Conservation (phyloP, 1,284 basidiomycete genomes). For the Somion occarium region DNA sequence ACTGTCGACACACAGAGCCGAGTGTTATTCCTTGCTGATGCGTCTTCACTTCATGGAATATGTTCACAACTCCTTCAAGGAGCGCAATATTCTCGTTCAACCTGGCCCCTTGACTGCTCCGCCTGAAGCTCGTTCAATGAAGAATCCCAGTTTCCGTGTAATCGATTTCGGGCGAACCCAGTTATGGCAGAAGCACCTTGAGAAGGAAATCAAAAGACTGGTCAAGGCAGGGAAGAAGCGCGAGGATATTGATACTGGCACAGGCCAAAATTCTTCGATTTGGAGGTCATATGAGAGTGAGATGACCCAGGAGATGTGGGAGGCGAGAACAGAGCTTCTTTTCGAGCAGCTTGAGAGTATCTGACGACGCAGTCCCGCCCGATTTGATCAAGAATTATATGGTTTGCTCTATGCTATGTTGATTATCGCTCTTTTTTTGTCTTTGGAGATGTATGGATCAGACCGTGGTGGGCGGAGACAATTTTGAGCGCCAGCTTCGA, state of each 20-base stretch:
- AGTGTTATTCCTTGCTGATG: slow-evolving; percentile 33
- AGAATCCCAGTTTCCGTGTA: slow-evolving; percentile 37
- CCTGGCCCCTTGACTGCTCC: slow-evolving; percentile 35
- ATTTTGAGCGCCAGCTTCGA: no score
- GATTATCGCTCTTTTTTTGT: no score
- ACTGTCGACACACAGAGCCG: slow-evolving; percentile 20
- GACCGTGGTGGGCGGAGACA: no score
- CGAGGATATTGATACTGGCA: no score
- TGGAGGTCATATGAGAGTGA: neutral
- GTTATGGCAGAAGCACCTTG: neutral
- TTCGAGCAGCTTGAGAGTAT: slow-evolving; percentile 1
- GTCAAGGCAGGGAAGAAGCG: neutral
- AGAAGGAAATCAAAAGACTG: neutral
- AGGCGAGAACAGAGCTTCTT: neutral
- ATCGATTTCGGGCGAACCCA: slow-evolving; percentile 44
- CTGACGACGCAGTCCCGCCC: no score
- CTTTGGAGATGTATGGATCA: no score
- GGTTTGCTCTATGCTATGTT: no score
- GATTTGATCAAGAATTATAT: no score
- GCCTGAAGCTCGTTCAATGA: slow-evolving; percentile 18
- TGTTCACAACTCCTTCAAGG: slow-evolving; percentile 35
- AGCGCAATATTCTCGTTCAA: slow-evolving; percentile 43
- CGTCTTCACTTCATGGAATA: slow-evolving; percentile 38
- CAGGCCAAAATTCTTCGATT: no score
- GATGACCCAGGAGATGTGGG: neutral